Evolutionary conservation across 1,139 yeast genomes (phyloP), one percentile per base, ranked within the genome.

Genomic region (Hansenula sp.): DNA sequence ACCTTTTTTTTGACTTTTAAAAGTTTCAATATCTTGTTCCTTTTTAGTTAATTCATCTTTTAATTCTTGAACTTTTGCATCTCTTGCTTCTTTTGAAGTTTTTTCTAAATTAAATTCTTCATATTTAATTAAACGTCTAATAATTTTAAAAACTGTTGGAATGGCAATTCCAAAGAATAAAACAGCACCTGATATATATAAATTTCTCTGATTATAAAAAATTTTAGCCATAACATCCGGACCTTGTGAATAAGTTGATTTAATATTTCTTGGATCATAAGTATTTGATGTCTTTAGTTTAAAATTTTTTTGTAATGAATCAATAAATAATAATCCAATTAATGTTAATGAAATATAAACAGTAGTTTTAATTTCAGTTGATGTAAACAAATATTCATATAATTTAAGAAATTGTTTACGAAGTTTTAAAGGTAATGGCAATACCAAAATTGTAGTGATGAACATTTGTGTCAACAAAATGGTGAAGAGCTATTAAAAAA

Each of bases 171-270:
- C 71, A 48, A 80, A 71, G 59, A 80, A 82, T 47, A 82, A 59
- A 4, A 82, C 80, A 8, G 86, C 86, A 4, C 89, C 90, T 16
- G 82, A 73, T 44, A 83, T 71, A 59, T 83, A 82, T 48, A 82
- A 66, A 53, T 83, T 83, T 55, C 92, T 70, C 58, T 83, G 89
- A 34, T 82, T 73, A 52, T 80, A 81, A 50, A 84, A 82, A 51
- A 79, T 77, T 36, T 65, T 49, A 4, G 63, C 65, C 36, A 57
- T 44, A 14, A 51, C 51, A 14, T 62, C 57, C 7, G 60, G 51
- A 7, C 56, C 48, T 13, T 52, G 55, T 11, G 45, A 30, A 29
- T 51, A 54, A 25, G 47, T 48, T 10, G 51, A 47, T 32, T 37
- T 45, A 37, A 42, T 46, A 46, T 56, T 29, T 35, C 34, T 6